These are phyloP conservation scores for Setomelanomma holmii DNA, from an alignment of 2,329 filamentous ascomycete genomes.

Conservation along the genomic window DNA sequence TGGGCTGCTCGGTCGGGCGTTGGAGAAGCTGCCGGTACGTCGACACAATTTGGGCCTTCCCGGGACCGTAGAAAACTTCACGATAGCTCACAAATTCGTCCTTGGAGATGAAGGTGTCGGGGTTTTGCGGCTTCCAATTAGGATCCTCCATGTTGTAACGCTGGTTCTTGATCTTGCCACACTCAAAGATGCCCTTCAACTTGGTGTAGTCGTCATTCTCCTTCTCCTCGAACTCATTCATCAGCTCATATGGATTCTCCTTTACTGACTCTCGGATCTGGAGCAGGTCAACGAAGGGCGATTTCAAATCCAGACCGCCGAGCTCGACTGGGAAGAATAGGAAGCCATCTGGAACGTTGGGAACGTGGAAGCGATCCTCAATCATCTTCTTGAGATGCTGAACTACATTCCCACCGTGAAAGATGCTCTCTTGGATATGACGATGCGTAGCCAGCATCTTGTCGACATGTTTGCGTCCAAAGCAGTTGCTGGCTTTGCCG, in stretches of 20 bases:
- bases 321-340: slow-evolving; percentile 62
- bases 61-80: slow-evolving; percentile 17
- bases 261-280: slow-evolving; percentile 48
- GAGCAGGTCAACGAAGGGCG: slow-evolving; percentile 58
- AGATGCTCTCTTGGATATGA: slow-evolving; percentile 58
- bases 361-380: slow-evolving; percentile 58
- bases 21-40: slow-evolving; percentile 29
- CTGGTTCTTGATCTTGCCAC: slow-evolving; percentile 12
- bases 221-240: slow-evolving; percentile 52
- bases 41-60: slow-evolving; percentile 17
- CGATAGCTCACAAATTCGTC: slow-evolving; percentile 33
- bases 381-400: slow-evolving; percentile 57
- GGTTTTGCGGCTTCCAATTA: neutral
- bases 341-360: slow-evolving; percentile 58
- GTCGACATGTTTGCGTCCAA: slow-evolving; percentile 60
- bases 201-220: slow-evolving; percentile 46
- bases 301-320: slow-evolving; percentile 59
- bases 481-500: slow-evolving; percentile 60
- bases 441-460: slow-evolving; percentile 60
- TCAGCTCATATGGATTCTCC: slow-evolving; percentile 48
- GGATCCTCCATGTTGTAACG: slow-evolving; percentile 17
- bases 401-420: slow-evolving; percentile 45
- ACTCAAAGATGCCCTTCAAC: slow-evolving; percentile 39
- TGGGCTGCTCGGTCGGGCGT: slow-evolving; percentile 26
- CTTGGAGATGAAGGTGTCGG: slow-evolving; percentile 34